Percentiles rank a stretch among this genome's conserved stretches.
Evolutionary conservation across 176 grass and related monocot species (phyloP).

Genomic region (Rhipidocladum racemiflorum): DNA sequence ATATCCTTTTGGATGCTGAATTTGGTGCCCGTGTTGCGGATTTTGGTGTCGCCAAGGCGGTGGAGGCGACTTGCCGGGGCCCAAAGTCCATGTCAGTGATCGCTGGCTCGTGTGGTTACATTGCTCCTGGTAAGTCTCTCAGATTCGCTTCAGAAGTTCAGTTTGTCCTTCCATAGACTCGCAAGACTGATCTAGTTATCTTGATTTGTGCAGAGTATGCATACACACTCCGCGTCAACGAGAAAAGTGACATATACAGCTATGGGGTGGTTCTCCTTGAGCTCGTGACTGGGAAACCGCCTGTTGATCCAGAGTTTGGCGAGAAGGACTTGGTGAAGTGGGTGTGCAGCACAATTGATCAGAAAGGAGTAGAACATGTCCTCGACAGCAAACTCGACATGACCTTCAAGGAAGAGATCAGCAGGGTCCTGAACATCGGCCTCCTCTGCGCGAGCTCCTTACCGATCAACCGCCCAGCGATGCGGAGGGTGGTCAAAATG

Average conservation of each 20-base stretch:
- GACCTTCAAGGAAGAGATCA: slow-evolving; percentile 53
- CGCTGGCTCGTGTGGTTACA: slow-evolving; percentile 79
- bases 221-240: slow-evolving; percentile 79
- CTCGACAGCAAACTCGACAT: slow-evolving; percentile 60
- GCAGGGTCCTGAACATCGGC: slow-evolving; percentile 60
- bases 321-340: slow-evolving; percentile 95
- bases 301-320: slow-evolving; percentile 71
- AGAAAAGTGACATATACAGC: slow-evolving; percentile 95
- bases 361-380: slow-evolving; percentile 58
- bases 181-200: not conserved
- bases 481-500: slow-evolving; percentile 92
- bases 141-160: not conserved
- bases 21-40: slow-evolving; percentile 63
- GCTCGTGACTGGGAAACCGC: slow-evolving; percentile 66
- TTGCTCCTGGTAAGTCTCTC: slow-evolving; percentile 64
- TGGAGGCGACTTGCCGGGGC: slow-evolving; percentile 36
- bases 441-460: slow-evolving; percentile 76
- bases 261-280: slow-evolving; percentile 90
- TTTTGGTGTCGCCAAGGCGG: slow-evolving; percentile 75
- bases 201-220: slow-evolving; percentile 61
- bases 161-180: not conserved
- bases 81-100: slow-evolving; percentile 79
- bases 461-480: slow-evolving; percentile 75
- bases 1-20: slow-evolving; percentile 77
- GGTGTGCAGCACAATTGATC: slow-evolving; percentile 63